Evolutionary conservation across 768 basidiomycete genomes (phyloP).

Genomic region (Termitomyces sp.): DNA sequence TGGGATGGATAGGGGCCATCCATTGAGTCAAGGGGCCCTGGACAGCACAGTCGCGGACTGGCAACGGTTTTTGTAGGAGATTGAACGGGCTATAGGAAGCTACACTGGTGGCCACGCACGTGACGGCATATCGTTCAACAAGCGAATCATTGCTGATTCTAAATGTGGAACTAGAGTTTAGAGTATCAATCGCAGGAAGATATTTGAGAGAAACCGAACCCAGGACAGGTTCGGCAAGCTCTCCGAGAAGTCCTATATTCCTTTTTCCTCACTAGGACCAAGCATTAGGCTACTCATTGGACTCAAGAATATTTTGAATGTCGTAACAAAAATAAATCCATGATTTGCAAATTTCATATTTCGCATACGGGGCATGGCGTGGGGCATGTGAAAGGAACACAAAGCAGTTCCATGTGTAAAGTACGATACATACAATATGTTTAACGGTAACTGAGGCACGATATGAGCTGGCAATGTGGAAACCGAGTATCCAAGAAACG

Average conservation of each 20-base stretch:
- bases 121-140: neutral
- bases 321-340: neutral
- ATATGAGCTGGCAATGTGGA: constrained; percentile 5
- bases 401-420: constrained; percentile 27
- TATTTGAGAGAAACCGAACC: too few species aligned
- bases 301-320: neutral
- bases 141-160: neutral
- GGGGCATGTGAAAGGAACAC: constrained; percentile 36
- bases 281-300: too few species aligned
- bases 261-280: too few species aligned
- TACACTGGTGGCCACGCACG: neutral
- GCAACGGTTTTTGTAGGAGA: neutral
- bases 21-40: constrained; percentile 1
- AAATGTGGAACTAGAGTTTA: too few species aligned
- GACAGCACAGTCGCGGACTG: neutral
- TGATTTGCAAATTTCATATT: constrained; percentile 11
- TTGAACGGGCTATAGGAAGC: neutral
- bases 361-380: constrained; percentile 29
- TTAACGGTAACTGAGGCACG: constrained; percentile 69
- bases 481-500: constrained; percentile 1
- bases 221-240: too few species aligned
- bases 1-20: constrained; percentile 1
- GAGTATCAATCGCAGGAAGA: too few species aligned
- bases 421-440: constrained; percentile 27
- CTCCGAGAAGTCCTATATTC: too few species aligned